phyloP scores from a whole-genome alignment of 495 filamentous ascomycete species.

The Podospora comata region DNA sequence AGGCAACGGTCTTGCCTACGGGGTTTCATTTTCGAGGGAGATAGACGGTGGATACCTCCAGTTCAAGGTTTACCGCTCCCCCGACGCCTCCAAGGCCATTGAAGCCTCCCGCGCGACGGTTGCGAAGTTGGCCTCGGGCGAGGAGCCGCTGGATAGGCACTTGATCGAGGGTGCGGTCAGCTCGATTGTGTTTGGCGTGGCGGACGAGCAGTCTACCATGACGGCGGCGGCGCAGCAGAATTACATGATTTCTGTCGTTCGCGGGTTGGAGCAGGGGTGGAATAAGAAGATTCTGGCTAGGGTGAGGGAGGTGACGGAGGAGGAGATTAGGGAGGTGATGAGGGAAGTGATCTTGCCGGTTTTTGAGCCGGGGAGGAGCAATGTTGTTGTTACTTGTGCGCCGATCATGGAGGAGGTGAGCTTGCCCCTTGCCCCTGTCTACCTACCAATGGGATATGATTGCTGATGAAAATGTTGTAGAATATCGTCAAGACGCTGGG shows the following conservation, averaged over 20 bases:
- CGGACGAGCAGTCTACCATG: slow-evolving; percentile 83
- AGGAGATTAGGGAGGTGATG: slow-evolving; percentile 75
- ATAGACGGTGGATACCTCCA: slow-evolving; percentile 74
- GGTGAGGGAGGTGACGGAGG: slow-evolving; percentile 69
- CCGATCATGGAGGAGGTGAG: slow-evolving; percentile 79
- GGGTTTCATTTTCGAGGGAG: slow-evolving; percentile 68
- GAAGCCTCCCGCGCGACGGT: slow-evolving; percentile 70
- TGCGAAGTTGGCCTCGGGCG: slow-evolving; percentile 46
- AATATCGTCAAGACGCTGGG: slow-evolving; percentile 67
- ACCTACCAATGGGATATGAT: slow-evolving; percentile 11
- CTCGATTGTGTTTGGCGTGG: slow-evolving; percentile 76
- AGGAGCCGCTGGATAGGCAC: slow-evolving; percentile 67
- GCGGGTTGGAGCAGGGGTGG: slow-evolving; percentile 73
- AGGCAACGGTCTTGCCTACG: slow-evolving; percentile 89
- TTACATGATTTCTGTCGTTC: slow-evolving; percentile 77
- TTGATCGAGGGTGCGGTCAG: slow-evolving; percentile 88
- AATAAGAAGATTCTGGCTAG: slow-evolving; percentile 68
- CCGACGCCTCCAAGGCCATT: slow-evolving; percentile 85
- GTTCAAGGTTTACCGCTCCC: slow-evolving; percentile 83
- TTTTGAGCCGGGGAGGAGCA: slow-evolving; percentile 71
- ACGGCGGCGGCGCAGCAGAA: slow-evolving; percentile 72
- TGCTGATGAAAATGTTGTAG: slow-evolving; percentile 41
- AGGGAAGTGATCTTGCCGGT: slow-evolving; percentile 71
- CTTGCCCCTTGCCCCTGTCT: slow-evolving; percentile 15
- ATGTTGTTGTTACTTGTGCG: slow-evolving; percentile 86